These are phyloP conservation scores for Thelonectria rubi DNA, from an alignment of 2,329 filamentous ascomycete species.

Conservation along the genomic window DNA sequence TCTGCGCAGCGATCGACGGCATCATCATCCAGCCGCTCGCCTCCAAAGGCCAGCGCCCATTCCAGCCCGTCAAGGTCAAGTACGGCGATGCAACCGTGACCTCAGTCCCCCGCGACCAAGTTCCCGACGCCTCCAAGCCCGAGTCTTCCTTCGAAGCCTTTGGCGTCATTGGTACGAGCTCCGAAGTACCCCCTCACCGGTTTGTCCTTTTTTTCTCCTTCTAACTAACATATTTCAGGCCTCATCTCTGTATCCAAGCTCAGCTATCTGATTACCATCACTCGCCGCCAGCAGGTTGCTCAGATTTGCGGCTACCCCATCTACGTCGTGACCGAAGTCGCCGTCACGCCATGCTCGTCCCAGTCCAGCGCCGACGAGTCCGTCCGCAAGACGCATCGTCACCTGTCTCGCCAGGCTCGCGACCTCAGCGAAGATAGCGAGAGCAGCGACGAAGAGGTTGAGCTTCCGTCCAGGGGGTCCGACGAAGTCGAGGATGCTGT, in stretches of 20 bases:
- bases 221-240: conserved; percentile 60
- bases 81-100: conserved; percentile 69
- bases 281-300: conserved; percentile 86
- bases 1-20: conserved; percentile 84
- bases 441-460: conserved; percentile 58
- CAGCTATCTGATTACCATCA: conserved; percentile 88
- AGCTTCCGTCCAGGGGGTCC: conserved; percentile 45
- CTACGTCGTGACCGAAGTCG: conserved; percentile 88
- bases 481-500: conserved; percentile 58
- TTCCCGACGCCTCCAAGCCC: conserved; percentile 54
- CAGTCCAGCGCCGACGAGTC: conserved; percentile 77
- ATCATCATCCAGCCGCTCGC: conserved; percentile 80
- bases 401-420: conserved; percentile 52
- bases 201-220: background rate
- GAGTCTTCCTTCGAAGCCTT: conserved; percentile 67
- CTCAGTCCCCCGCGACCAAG: conserved; percentile 54
- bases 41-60: conserved; percentile 64
- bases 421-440: conserved; percentile 55
- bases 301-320: conserved; percentile 83
- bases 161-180: conserved; percentile 63
- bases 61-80: conserved; percentile 71
- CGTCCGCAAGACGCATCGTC: conserved; percentile 67
- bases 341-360: conserved; percentile 86
- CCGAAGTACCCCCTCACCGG: conserved; percentile 3
- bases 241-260: conserved; percentile 83